Conservation (phyloP, 176 grass and related monocot genomes). For the Triticum urartu region DNA sequence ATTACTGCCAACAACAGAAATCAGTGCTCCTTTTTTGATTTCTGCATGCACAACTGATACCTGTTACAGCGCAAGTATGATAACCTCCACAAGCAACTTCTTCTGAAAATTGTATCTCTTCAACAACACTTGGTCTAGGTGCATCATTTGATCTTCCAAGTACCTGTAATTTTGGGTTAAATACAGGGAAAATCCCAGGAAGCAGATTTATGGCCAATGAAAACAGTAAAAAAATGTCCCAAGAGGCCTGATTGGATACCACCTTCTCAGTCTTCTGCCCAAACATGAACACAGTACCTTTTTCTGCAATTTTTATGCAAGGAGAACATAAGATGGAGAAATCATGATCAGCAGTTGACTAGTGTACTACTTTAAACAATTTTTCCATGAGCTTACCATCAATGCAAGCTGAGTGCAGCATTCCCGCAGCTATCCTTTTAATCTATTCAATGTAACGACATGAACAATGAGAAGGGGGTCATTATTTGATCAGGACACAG, state of each 20-base stretch:
- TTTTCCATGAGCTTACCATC: slow-evolving; percentile 60
- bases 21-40: neutral
- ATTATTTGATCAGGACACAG: neutral
- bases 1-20: neutral
- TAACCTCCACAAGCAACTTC: slow-evolving; percentile 96
- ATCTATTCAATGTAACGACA: slow-evolving; percentile 52
- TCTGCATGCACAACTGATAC: slow-evolving; percentile 39
- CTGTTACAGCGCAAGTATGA: slow-evolving; percentile 81
- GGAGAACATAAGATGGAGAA: slow-evolving; percentile 27
- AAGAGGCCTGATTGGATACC: slow-evolving; percentile 41
- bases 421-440: slow-evolving; percentile 82
- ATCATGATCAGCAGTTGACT: slow-evolving; percentile 1
- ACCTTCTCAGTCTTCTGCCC: slow-evolving; percentile 77
- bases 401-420: slow-evolving; percentile 90
- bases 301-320: slow-evolving; percentile 57
- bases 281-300: slow-evolving; percentile 81
- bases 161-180: slow-evolving; percentile 47
- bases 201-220: neutral
- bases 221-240: neutral
- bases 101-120: slow-evolving; percentile 67
- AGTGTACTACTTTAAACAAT: slow-evolving; percentile 15
- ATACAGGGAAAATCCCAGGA: slow-evolving; percentile 26
- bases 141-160: slow-evolving; percentile 73
- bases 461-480: slow-evolving; percentile 3
- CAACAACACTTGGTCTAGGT: slow-evolving; percentile 58